These are phyloP conservation scores for Ormosia emarginata DNA, from an alignment of 306 rosid species.

Conservation along the genomic window DNA sequence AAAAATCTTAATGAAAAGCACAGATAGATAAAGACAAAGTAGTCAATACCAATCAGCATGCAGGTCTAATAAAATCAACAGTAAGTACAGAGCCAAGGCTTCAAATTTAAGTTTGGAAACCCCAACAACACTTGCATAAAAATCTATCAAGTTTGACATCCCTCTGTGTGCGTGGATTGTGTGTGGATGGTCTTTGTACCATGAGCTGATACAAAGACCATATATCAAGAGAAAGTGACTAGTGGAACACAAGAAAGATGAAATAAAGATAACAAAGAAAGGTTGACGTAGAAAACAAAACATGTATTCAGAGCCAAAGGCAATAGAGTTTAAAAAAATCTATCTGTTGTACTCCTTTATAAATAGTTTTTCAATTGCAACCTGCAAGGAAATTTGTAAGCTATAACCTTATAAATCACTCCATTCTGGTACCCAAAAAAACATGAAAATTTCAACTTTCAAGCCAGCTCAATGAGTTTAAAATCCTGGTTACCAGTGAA, in stretches of 20 bases:
- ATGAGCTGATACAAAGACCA: background rate
- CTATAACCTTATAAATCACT: background rate
- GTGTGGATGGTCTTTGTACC: background rate
- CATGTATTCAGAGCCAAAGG: background rate
- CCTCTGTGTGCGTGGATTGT: background rate
- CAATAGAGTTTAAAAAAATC: background rate
- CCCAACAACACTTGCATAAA: background rate
- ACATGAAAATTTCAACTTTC: no score
- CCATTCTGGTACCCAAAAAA: no score
- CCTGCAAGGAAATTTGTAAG: background rate
- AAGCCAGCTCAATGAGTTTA: no score
- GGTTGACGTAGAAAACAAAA: background rate
- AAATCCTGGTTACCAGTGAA: no score
- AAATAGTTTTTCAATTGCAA: background rate
- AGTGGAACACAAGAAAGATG: background rate
- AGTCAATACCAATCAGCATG: constrained; percentile 9
- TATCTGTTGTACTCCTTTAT: background rate
- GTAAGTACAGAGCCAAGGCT: background rate
- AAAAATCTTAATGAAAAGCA: background rate
- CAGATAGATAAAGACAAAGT: background rate
- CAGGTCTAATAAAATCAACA: background rate
- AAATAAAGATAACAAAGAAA: background rate
- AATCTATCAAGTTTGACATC: background rate
- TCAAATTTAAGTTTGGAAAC: background rate
- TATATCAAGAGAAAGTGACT: background rate